A percentile compares a stretch with the other conserved stretches of the same genome.
Evolutionary conservation across 2,329 filamentous ascomycete genomes (phyloP).

Genomic region (Rhinocladiella similis): DNA sequence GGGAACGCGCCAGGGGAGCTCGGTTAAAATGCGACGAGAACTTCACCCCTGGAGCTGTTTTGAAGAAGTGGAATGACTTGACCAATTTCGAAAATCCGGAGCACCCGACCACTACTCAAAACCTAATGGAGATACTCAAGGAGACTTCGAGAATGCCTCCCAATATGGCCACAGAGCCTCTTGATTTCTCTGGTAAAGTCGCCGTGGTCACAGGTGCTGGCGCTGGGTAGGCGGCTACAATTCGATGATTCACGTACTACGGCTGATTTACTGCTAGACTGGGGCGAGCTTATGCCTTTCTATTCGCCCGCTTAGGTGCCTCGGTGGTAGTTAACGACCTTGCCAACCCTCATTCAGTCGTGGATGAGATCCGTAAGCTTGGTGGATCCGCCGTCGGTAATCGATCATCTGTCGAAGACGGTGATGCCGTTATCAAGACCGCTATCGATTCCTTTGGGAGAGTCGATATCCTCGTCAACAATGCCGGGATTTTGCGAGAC

Average conservation of each 20-base stretch:
- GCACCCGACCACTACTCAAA: no score
- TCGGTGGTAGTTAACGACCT: constrained; percentile 86
- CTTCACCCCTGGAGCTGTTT: constrained; percentile 82
- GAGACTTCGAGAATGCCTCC: no score
- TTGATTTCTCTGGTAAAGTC: constrained; percentile 77
- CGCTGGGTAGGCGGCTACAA: constrained; percentile 69
- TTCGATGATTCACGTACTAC: constrained; percentile 20
- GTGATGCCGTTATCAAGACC: constrained; percentile 83
- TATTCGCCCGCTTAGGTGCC: constrained; percentile 79
- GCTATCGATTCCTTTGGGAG: constrained; percentile 58
- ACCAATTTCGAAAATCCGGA: constrained; percentile 80
- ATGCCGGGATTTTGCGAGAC: constrained; percentile 72
- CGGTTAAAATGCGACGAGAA: constrained; percentile 84
- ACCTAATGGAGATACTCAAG: no score
- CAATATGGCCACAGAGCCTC: no score
- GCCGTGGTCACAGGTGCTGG: constrained; percentile 84
- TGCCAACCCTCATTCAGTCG: constrained; percentile 63
- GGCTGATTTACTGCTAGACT: constrained; percentile 63
- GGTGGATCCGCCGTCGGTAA: constrained; percentile 89
- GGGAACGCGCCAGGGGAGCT: constrained; percentile 87
- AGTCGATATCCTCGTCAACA: constrained; percentile 70
- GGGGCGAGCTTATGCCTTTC: constrained; percentile 83
- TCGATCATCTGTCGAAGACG: constrained; percentile 90
- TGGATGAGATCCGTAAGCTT: constrained; percentile 83
- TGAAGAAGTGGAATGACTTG: constrained; percentile 86